phyloP scores from a whole-genome alignment of 345 rosid genomes.

The Eucalyptus cloeziana region DNA sequence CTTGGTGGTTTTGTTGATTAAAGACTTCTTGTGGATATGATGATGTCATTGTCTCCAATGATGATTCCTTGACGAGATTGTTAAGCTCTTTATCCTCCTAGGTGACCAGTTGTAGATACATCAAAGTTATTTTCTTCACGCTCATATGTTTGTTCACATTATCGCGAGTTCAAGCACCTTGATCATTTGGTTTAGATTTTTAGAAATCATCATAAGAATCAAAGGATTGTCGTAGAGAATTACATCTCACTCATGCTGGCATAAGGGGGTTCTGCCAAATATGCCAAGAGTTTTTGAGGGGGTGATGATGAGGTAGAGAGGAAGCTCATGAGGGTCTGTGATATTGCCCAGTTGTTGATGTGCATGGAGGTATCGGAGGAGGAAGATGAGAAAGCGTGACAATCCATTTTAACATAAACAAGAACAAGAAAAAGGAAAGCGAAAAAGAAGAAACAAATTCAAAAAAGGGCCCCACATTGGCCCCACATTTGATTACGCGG shows the following conservation, averaged over 20 bases:
- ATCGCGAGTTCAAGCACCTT: neutral
- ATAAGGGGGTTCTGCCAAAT: neutral
- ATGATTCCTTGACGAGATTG: neutral
- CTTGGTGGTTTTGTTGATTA: neutral
- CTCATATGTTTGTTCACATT: too few species aligned
- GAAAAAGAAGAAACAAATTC: too few species aligned
- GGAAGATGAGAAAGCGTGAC: neutral
- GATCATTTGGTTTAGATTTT: neutral
- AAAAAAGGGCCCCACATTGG: neutral
- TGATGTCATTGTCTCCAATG: fast-evolving
- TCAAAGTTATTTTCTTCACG: neutral
- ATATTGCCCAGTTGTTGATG: neutral
- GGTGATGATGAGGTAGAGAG: neutral
- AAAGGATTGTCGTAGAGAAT: neutral
- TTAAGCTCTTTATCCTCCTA: neutral
- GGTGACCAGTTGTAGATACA: neutral
- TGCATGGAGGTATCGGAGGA: neutral
- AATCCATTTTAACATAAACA: neutral
- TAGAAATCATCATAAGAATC: neutral
- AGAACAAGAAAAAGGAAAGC: neutral
- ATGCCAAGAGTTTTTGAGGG: neutral
- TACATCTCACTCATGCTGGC: neutral
- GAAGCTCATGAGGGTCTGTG: neutral
- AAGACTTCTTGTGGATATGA: fast-evolving
- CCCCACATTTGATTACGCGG: neutral